Conservation (phyloP, 495 filamentous ascomycete species). For the Neurospora sp. region DNA sequence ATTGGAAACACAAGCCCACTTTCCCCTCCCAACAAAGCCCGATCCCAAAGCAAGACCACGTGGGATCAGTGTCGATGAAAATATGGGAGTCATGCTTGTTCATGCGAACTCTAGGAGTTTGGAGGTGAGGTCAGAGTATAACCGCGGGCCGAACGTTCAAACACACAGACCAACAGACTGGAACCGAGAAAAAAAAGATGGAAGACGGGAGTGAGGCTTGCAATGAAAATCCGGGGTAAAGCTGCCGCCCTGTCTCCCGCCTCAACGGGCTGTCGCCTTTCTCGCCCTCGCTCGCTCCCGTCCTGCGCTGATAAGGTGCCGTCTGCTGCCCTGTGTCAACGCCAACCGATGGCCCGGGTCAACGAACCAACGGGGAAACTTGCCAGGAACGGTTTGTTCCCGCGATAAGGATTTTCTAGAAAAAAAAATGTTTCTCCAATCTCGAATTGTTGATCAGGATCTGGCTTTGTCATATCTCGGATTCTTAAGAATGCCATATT, state of each 20-base stretch:
- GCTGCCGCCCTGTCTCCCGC: background rate
- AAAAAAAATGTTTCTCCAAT: background rate
- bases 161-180: background rate
- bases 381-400: background rate
- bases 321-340: background rate
- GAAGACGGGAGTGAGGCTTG: background rate
- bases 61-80: background rate
- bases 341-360: background rate
- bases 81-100: background rate
- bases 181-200: background rate
- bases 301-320: background rate
- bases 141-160: background rate
- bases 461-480: background rate
- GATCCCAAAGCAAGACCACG: background rate
- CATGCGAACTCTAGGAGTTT: background rate
- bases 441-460: background rate
- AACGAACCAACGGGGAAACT: background rate
- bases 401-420: background rate
- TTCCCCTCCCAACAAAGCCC: background rate
- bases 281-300: background rate
- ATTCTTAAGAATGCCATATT: background rate
- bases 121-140: background rate
- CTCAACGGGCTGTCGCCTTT: background rate
- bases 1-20: background rate
- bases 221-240: background rate